Percentiles rank a stretch among this genome's conserved stretches.
Evolutionary conservation across 1,139 yeast genomes (phyloP).

Genomic region (Candida sp.): DNA sequence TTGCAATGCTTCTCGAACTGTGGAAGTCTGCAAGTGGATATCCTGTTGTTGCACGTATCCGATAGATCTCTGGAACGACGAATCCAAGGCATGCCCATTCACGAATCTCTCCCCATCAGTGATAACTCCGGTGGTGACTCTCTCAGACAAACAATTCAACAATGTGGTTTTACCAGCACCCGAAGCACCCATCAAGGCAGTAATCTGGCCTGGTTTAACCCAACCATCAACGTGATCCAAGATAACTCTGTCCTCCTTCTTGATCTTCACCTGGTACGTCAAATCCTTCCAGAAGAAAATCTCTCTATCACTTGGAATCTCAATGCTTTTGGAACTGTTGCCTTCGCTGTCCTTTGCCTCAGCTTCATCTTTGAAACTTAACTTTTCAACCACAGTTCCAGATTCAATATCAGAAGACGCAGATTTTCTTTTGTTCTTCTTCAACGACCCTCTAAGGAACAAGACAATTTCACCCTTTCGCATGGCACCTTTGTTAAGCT

Average conservation of each 20-base stretch:
- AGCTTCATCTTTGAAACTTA: conserved; percentile 40
- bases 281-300: conserved; percentile 84
- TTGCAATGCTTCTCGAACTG: conserved; percentile 40
- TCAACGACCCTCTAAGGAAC: conserved; percentile 33
- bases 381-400: too few relatives aligned
- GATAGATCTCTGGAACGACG: conserved; percentile 43
- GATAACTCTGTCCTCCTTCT: conserved; percentile 62
- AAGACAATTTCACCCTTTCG: conserved; percentile 85
- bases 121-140: conserved; percentile 37
- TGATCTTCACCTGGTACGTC: conserved; percentile 73
- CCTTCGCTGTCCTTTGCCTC: too few relatives aligned
- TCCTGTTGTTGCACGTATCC: conserved; percentile 47
- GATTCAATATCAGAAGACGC: too few relatives aligned
- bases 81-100: conserved; percentile 34
- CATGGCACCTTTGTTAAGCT: conserved; percentile 72
- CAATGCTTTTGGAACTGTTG: conserved; percentile 24
- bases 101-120: conserved; percentile 41
- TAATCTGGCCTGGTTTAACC: conserved; percentile 39
- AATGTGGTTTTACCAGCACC: conserved; percentile 41
- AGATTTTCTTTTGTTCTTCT: conserved; percentile 6
- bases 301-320: conserved; percentile 23
- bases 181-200: conserved; percentile 35
- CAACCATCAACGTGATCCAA: conserved; percentile 75
- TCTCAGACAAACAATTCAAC: conserved; percentile 35
- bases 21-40: conserved; percentile 37